These are phyloP conservation scores for Cyclospora cayetanensis DNA, from an alignment of 169 alveolate genomes.

Conservation along the genomic window DNA sequence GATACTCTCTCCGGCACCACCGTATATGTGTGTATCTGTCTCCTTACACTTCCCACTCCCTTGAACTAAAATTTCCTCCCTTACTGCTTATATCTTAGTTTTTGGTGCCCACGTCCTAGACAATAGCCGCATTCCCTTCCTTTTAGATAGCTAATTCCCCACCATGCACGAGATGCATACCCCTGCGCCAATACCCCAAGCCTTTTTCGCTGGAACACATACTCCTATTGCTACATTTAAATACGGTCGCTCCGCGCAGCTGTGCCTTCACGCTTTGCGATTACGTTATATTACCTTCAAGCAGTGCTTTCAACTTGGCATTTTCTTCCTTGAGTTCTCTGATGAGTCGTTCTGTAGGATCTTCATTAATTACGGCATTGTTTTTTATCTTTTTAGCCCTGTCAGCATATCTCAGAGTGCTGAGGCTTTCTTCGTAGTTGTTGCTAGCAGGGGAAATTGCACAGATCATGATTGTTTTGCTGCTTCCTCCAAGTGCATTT, in stretches of 20 bases:
- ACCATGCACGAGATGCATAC: too few species aligned
- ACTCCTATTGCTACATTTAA: too few species aligned
- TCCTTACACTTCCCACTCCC: too few species aligned
- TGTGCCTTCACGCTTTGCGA: too few species aligned
- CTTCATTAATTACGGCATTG: conserved; percentile 91
- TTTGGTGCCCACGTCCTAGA: too few species aligned
- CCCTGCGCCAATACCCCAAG: not conserved
- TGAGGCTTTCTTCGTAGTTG: conserved; percentile 90
- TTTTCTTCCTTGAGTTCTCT: conserved; percentile 89
- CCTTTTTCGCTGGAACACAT: not conserved
- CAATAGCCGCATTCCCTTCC: too few species aligned
- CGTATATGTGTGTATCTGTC: too few species aligned
- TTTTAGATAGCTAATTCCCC: too few species aligned
- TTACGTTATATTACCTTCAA: conserved; percentile 52
- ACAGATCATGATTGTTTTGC: conserved; percentile 91
- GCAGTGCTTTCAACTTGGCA: conserved; percentile 76
- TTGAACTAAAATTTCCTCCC: too few species aligned
- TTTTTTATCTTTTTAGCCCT: conserved; percentile 91
- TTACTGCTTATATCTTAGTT: too few species aligned
- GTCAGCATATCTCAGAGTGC: conserved; percentile 85
- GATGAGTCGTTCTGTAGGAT: conserved; percentile 86
- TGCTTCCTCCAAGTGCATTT: conserved; percentile 92
- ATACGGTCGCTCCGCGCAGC: too few species aligned
- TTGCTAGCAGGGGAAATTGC: conserved; percentile 90
- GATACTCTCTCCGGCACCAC: too few species aligned